Evolutionary conservation across 257 asterid species (phyloP), one percentile per base, ranked within the genome.

Genomic region (Ehretia macrophylla): DNA sequence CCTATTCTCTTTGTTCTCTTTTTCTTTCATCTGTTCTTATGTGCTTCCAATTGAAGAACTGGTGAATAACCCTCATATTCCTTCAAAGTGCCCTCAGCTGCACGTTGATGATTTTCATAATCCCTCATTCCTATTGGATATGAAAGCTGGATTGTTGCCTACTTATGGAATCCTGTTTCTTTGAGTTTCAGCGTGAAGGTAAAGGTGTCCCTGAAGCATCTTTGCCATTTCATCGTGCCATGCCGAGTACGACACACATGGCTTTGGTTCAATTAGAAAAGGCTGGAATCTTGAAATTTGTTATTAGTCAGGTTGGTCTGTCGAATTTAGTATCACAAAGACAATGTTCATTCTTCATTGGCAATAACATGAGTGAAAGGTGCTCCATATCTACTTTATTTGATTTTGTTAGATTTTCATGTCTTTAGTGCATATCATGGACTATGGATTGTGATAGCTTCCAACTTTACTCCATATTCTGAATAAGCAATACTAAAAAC

Each of bases 201-300:
- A 88, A 88, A 81, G 83, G 83, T 13, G 67, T 91, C 48, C 98
- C 98, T 22, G 88, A 91, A 73, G 96, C 98, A 68, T 88, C 97
- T 40, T 71, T 91, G 59, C 95, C 98, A 55, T 91, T 91, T 77
- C 93, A 91, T 76, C 88, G 97, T 55, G 97, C 98, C 42, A 88
- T 78, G 40, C 98, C 98, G 66, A 85, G 95, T 75, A 50, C 72
- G 73, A 91, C 98, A 32, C 98, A 88, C 55, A 82, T 91, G 97
- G 97, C 98, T 58, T 74, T 91, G 77, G 95, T 88, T 71, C 90
- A 73, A 73, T 77, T 91, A 64, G 97, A 91, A 83, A 84, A 76
- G 70, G 94, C 93, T 67, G 98, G 95, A 56, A 76, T 88, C 51
- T 70, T 91, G 51, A 88, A 88, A 81, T 91, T 88, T 69, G 69